Base-by-base conservation (phyloP, 2,329 filamentous ascomycete genomes). In the Graphiopsis chlorocephala region DNA sequence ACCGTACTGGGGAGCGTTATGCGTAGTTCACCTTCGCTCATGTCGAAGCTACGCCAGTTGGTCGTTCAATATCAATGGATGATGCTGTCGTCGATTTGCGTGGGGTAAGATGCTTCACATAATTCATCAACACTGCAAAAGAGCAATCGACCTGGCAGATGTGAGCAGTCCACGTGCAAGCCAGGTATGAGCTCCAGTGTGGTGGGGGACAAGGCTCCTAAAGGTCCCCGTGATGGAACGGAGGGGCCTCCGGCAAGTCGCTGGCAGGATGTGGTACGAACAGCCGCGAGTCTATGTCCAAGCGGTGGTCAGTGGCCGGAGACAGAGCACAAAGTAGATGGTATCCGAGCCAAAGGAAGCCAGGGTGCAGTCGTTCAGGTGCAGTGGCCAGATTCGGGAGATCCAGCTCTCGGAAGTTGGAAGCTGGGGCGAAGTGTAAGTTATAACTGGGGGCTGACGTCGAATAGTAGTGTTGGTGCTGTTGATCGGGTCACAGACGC, bases 1-100 rank as follows among this genome's bases (percentile, higher is more conserved):
- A 62, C 60, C 14, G 31, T 62, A 45, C 17, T 55, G 8, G 60
- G 60, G 23, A 62, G 60, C 60, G 55, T 62, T n/a, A 62, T 55
- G 12, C 60, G 60, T 31, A 62, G 25, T 45, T 62, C 60, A 33
- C 60, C 60, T 11, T 26, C 17, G 48, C 33, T 62, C 60, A 62
- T 62, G 60, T 62, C 60, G 60, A 58, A 38, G 23, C 35, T 14
- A 20, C 20, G 50, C 29, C 25, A 17, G 50, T 53, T 28, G 50
- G 17, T 17, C 26, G 38, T n/a, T 12, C 5, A 6, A 11, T 33
- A 5, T 55, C 17, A 29, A 31, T 20, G 14, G 17, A 31, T n/a
- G 28, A n/a, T 29, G 50, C 20, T 20, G 15, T 31, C 4, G 11
- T 55, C 20, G 31, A 25, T 20, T 58, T 29, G 20, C 29, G 11